phyloP scores from a whole-genome alignment of 2,329 filamentous ascomycete species.

The Xylaria sp. region DNA sequence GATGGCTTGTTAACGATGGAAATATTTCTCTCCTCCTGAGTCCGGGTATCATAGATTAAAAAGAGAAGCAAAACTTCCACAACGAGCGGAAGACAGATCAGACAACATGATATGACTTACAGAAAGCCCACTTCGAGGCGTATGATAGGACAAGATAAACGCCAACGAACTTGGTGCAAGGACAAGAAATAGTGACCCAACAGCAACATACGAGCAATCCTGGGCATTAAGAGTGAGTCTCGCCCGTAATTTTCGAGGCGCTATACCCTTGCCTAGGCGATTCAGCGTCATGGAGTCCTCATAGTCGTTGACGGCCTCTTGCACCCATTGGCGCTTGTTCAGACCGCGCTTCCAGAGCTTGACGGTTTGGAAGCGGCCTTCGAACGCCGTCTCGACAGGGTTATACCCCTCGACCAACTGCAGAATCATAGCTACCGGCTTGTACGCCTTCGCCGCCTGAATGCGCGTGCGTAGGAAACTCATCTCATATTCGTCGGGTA shows the following conservation, averaged over 20 bases:
- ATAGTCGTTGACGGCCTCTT: slow-evolving; percentile 46
- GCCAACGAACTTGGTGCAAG: slow-evolving; percentile 47
- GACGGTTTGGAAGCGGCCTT: slow-evolving; percentile 46
- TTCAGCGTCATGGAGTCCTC: slow-evolving; percentile 24
- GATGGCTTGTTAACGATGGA: background rate
- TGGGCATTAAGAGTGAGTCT: slow-evolving; percentile 36
- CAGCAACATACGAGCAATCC: slow-evolving; percentile 42
- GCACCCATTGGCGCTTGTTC: slow-evolving; percentile 48
- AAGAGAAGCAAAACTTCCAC: background rate
- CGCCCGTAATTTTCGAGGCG: slow-evolving; percentile 31
- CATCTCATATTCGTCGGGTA: slow-evolving; percentile 37
- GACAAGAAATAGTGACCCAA: slow-evolving; percentile 40
- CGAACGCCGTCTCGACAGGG: slow-evolving; percentile 44
- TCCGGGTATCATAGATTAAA: too few relatives aligned
- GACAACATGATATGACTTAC: slow-evolving; percentile 1
- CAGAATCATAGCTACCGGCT: slow-evolving; percentile 30
- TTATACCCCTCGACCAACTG: slow-evolving; percentile 40
- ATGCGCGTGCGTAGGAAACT: slow-evolving; percentile 39
- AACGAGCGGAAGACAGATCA: background rate
- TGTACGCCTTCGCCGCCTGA: slow-evolving; percentile 31
- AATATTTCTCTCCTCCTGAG: background rate
- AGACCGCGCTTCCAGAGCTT: slow-evolving; percentile 50
- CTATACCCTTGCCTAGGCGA: slow-evolving; percentile 19
- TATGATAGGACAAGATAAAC: slow-evolving; percentile 50
- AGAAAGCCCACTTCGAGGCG: slow-evolving; percentile 47